Evolutionary conservation across 2,329 filamentous ascomycete genomes (phyloP).

Genomic region (Alternaria infectoria): DNA sequence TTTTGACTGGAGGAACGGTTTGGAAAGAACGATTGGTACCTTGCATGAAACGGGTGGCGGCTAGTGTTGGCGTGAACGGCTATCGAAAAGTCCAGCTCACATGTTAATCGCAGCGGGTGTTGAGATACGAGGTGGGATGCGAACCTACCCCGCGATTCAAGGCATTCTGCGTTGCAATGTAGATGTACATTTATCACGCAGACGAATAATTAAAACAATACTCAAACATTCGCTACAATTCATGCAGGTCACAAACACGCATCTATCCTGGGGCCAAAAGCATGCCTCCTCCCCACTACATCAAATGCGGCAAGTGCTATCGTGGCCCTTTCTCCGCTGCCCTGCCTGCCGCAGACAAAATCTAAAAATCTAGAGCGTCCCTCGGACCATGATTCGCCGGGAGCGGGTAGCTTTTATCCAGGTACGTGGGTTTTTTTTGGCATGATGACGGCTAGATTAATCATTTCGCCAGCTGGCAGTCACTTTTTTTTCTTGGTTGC

Average conservation of each 20-base stretch:
- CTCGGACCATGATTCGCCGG: constrained; percentile 12
- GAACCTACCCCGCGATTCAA: not conserved
- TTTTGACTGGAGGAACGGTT: not conserved
- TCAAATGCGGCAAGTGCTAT: constrained; percentile 14
- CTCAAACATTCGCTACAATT: too few relatives aligned
- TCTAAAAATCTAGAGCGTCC: not conserved
- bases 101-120: constrained; percentile 19
- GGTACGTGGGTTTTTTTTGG: constrained; percentile 16
- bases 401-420: constrained; percentile 8
- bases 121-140: constrained; percentile 3
- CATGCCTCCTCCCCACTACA: not conserved
- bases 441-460: constrained; percentile 21
- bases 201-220: not conserved
- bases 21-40: constrained; percentile 20
- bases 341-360: not conserved
- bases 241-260: not conserved
- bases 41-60: constrained; percentile 26
- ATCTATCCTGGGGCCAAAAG: constrained; percentile 14
- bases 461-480: constrained; percentile 16
- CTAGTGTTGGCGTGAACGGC: constrained; percentile 20
- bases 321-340: constrained; percentile 11
- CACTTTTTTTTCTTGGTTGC: constrained; percentile 3
- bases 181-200: not conserved
- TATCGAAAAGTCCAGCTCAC: constrained; percentile 18
- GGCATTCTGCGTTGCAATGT: not conserved